Evolutionary conservation across 176 grass and related monocot species (phyloP), one percentile per base, ranked within the genome.

Genomic region (Oropetium thomaeum): DNA sequence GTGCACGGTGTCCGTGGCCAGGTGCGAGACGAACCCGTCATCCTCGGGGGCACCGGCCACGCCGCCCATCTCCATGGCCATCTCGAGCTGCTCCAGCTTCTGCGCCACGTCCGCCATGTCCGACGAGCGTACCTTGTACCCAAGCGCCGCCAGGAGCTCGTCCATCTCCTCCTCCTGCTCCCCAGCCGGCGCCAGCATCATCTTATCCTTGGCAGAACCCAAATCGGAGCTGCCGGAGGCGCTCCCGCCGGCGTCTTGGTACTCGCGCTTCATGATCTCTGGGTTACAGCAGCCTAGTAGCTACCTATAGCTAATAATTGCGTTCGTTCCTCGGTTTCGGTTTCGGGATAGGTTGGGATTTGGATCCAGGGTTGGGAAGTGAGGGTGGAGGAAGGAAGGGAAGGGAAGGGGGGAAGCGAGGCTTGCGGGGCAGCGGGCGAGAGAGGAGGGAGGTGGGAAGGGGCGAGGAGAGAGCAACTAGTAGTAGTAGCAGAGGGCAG

Each of bases 21-120:
- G 78, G 58, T 84, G 89, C 30, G 87, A 71, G 9, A 83, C 71
- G 68, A 90, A 71, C 20, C 78, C 71, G 29, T 91, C 83, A 20
- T 84, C 90, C 10, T 62, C 29, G 22, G 73, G 26, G 29, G 48
- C 71, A 67, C 58, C 34, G 44, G 47, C 48, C 5, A 53, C 78
- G 41, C 55, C 71, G 54, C 88, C 85, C 74, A 94, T 88, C 14
- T 78, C 88, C 91, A 99, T 95, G 76, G 91, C 91, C 96, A 99
- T 90, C 91, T 99, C 96, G 4, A 95, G 89, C 84, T 99, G 89
- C 96, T 99, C 96, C 49, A 99, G 96, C 71, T 99, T 99, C 75
- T 92, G 89, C 6, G 96, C 96, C 26, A 99, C 96, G 67, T 99
- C 96, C 15, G 89, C 96, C 96, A 99, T 99, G 52, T 99, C 96